Evolutionary conservation across 2,329 filamentous ascomycete genomes (phyloP).

Genomic region (Trichoderma afroharzianum): DNA sequence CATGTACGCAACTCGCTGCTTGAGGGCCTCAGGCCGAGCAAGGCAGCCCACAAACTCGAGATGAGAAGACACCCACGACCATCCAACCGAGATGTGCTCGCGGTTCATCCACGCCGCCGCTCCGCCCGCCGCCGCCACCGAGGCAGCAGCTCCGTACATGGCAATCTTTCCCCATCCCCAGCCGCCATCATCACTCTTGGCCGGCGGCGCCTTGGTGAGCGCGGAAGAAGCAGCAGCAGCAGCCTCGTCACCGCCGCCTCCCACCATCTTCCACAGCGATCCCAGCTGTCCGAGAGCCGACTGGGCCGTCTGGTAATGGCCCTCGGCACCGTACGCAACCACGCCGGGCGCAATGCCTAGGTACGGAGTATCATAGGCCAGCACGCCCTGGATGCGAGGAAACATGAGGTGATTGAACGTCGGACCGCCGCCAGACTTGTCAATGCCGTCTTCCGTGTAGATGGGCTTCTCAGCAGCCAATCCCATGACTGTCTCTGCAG

Average conservation of each 20-base stretch:
- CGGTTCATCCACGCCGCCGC: conserved; percentile 84
- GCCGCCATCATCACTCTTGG: conserved; percentile 25
- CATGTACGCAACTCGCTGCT: conserved; percentile 67
- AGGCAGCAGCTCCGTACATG: conserved; percentile 79
- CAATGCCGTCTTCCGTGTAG: conserved; percentile 42
- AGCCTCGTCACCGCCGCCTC: conserved; percentile 24
- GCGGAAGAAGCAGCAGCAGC: conserved; percentile 20
- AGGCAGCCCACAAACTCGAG: conserved; percentile 91
- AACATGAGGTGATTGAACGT: conserved; percentile 73
- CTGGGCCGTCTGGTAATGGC: conserved; percentile 71
- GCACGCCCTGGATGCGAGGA: conserved; percentile 82
- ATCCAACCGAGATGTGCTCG: conserved; percentile 72
- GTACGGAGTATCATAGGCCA: conserved; percentile 94
- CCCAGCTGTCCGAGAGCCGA: conserved; percentile 66
- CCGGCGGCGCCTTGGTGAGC: conserved; percentile 8
- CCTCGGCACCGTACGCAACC: conserved; percentile 82
- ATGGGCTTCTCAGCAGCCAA: conserved; percentile 58
- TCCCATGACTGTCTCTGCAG: conserved; percentile 78
- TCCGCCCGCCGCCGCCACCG: conserved; percentile 74
- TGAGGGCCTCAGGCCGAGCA: conserved; percentile 76
- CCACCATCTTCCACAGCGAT: conserved; percentile 59
- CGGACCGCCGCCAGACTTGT: conserved; percentile 31
- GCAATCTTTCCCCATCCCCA: conserved; percentile 88
- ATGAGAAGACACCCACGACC: conserved; percentile 82
- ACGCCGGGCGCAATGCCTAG: conserved; percentile 77